Conservation (phyloP, 306 rosid genomes). For the Vachellia pachyceras region DNA sequence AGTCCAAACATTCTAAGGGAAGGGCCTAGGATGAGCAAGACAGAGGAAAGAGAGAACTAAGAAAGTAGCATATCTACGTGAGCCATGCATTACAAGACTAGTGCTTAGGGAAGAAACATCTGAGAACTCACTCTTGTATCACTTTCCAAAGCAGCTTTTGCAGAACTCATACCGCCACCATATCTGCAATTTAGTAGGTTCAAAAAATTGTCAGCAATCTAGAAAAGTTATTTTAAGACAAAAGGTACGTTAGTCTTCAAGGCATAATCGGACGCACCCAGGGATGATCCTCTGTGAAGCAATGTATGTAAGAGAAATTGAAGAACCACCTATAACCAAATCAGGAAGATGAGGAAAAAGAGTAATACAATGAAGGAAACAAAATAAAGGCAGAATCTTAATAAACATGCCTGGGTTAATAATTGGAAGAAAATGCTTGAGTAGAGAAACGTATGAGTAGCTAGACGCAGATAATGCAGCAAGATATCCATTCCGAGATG, state of each 20-base stretch:
- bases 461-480: slow-evolving; percentile 94
- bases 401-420: slow-evolving; percentile 69
- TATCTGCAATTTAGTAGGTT: slow-evolving; percentile 49
- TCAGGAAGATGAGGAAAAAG: neutral
- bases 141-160: slow-evolving; percentile 92
- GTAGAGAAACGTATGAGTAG: slow-evolving; percentile 77
- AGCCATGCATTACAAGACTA: neutral
- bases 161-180: slow-evolving; percentile 97
- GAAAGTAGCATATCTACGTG: neutral
- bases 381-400: neutral
- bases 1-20: neutral
- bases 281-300: slow-evolving; percentile 91
- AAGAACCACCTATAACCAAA: slow-evolving; percentile 67
- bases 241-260: neutral
- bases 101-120: slow-evolving; percentile 6
- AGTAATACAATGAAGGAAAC: slow-evolving; percentile 6
- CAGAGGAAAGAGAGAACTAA: neutral
- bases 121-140: slow-evolving; percentile 67
- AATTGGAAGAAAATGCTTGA: slow-evolving; percentile 82
- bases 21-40: neutral
- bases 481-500: slow-evolving; percentile 89
- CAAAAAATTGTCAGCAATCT: neutral
- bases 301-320: slow-evolving; percentile 83
- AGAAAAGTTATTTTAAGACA: neutral
- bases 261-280: slow-evolving; percentile 54